A percentile compares a stretch with the other conserved stretches of the same genome.
phyloP scores from a whole-genome alignment of 352 stramenopile species.

The Phytopythium cucurbitacearum region DNA sequence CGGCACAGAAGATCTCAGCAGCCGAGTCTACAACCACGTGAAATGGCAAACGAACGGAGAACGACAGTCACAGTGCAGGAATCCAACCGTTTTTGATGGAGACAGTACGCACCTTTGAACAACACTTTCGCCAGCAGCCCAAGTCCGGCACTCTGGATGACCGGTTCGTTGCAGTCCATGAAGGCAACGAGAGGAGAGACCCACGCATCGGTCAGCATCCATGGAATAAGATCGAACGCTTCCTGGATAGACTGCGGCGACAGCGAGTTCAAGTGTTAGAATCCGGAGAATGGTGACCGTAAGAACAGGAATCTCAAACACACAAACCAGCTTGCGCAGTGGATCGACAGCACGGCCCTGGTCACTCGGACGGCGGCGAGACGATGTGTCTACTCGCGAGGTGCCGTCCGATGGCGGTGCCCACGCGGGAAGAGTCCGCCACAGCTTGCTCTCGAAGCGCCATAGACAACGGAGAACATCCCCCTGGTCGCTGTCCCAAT shows the following conservation, averaged over 20 bases:
- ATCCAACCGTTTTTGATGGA: too few relatives aligned
- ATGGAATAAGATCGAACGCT: conserved; percentile 42
- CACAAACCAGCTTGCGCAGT: conserved; percentile 16
- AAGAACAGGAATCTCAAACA: not conserved
- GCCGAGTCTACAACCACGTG: conserved; percentile 20
- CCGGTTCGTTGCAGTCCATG: conserved; percentile 39
- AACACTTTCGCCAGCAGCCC: conserved; percentile 52
- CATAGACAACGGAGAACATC: conserved; percentile 2
- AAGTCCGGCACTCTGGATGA: conserved; percentile 41
- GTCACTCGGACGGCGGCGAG: too few relatives aligned
- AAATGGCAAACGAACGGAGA: not conserved
- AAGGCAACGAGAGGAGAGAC: conserved; percentile 57
- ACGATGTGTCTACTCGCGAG: not conserved
- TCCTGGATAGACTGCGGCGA: conserved; percentile 31
- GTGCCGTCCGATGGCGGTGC: not conserved
- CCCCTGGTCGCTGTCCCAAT: conserved; percentile 3
- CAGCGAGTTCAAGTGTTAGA: conserved; percentile 1
- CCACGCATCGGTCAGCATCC: conserved; percentile 62
- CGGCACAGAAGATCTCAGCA: conserved; percentile 42
- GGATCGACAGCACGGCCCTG: conserved; percentile 3
- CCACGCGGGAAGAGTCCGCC: not conserved
- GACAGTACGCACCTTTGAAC: conserved; percentile 23
- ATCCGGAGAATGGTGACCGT: not conserved
- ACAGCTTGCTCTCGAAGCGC: conserved; percentile 3
- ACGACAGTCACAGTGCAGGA: too few relatives aligned